Evolutionary conservation across 805 yeast genomes (phyloP).

Genomic region (Nakazawaea pomicola): DNA sequence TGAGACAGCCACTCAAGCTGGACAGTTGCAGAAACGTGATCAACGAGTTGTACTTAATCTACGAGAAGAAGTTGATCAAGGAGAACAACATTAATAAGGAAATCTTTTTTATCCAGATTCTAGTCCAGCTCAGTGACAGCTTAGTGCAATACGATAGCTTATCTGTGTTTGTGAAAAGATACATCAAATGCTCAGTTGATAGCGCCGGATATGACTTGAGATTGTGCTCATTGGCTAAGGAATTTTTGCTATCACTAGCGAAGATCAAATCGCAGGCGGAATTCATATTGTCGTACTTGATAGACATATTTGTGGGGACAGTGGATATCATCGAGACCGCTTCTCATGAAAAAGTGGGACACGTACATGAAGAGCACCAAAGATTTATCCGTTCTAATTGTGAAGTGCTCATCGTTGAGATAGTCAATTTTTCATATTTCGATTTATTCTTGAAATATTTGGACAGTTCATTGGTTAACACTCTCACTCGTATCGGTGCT

Average conservation of each 20-base stretch:
- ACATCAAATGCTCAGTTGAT: constrained; percentile 47
- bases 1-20: neutral
- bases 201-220: constrained; percentile 48
- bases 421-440: neutral
- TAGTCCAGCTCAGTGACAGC: constrained; percentile 29
- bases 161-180: constrained; percentile 43
- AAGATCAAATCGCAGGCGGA: constrained; percentile 14
- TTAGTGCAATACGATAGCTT: constrained; percentile 28
- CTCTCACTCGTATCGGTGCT: constrained; percentile 31
- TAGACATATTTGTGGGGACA: constrained; percentile 20
- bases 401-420: constrained; percentile 32
- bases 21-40: constrained; percentile 8
- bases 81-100: constrained; percentile 28
- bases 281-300: constrained; percentile 17
- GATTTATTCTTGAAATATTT: constrained; percentile 29
- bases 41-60: constrained; percentile 31
- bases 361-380: constrained; percentile 40
- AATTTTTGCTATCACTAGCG: constrained; percentile 24
- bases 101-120: constrained; percentile 32
- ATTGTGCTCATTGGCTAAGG: constrained; percentile 28
- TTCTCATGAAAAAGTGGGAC: constrained; percentile 19
- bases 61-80: constrained; percentile 25
- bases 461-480: constrained; percentile 28
- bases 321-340: constrained; percentile 15
- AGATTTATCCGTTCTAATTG: constrained; percentile 45